Conservation (phyloP, 1,284 basidiomycete species). For the Cryptococcus deneoformans region DNA sequence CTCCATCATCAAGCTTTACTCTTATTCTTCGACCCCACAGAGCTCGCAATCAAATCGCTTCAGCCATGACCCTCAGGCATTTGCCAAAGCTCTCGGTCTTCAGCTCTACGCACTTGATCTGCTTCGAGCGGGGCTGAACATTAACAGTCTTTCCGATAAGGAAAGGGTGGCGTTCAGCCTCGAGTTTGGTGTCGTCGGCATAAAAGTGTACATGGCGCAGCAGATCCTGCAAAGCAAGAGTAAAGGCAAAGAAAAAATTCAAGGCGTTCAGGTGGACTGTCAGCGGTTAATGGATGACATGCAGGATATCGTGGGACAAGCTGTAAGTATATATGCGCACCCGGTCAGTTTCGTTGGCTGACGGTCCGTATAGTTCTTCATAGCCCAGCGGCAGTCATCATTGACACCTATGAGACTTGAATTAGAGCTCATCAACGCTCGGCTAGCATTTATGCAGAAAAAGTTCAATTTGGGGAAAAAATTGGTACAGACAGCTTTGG, state of each 20-base stretch:
- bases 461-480: constrained; percentile 23
- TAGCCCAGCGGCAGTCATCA: constrained; percentile 18
- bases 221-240: not conserved
- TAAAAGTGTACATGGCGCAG: constrained; percentile 23
- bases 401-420: constrained; percentile 18
- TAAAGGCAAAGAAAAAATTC: constrained; percentile 10
- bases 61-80: constrained; percentile 24
- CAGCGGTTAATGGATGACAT: constrained; percentile 20
- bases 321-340: constrained; percentile 11
- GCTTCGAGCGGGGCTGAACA: constrained; percentile 20
- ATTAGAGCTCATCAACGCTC: constrained; percentile 25
- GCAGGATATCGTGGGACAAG: constrained; percentile 19
- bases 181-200: constrained; percentile 31
- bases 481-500: constrained; percentile 24
- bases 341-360: not conserved
- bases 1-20: not conserved
- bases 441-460: constrained; percentile 25
- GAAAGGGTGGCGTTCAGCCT: constrained; percentile 35
- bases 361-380: constrained; percentile 13
- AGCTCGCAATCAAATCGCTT: constrained; percentile 1
- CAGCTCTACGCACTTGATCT: constrained; percentile 35
- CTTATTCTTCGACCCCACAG: not conserved
- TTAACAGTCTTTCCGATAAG: constrained; percentile 21
- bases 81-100: constrained; percentile 24
- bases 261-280: constrained; percentile 9